Conservation (phyloP, 768 basidiomycete species). For the Tulasnella sp. region DNA sequence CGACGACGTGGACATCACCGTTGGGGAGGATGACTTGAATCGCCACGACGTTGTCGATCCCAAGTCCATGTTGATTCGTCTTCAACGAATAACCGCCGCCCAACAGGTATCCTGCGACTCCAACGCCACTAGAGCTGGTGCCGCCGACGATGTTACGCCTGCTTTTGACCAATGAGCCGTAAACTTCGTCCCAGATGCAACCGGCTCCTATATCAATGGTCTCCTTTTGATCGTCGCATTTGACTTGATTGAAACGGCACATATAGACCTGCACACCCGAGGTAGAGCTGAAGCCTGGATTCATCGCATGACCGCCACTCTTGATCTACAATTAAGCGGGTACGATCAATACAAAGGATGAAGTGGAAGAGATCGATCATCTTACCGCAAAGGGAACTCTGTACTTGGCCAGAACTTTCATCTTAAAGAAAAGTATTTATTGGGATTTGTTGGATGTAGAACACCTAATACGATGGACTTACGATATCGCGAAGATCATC, state of each 20-base stretch:
- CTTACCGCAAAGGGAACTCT: background rate
- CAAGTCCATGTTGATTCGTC: constrained; percentile 28
- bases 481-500: background rate
- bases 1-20: constrained; percentile 19
- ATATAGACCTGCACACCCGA: constrained; percentile 27
- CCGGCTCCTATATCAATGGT: constrained; percentile 25
- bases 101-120: constrained; percentile 28
- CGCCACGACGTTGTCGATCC: constrained; percentile 28
- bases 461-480: background rate
- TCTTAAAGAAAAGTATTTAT: background rate
- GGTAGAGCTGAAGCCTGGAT: constrained; percentile 29
- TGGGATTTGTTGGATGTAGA: background rate
- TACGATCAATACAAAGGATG: background rate
- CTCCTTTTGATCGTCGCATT: constrained; percentile 15
- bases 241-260: constrained; percentile 23
- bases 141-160: constrained; percentile 24
- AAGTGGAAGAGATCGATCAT: background rate
- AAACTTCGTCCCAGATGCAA: constrained; percentile 25
- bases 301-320: constrained; percentile 27
- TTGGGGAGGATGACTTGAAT: constrained; percentile 27
- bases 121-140: constrained; percentile 24
- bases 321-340: constrained; percentile 24
- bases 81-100: constrained; percentile 31
- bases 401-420: background rate
- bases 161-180: constrained; percentile 18